phyloP scores from a whole-genome alignment of 2,329 filamentous ascomycete species.

The Botrytis aclada region DNA sequence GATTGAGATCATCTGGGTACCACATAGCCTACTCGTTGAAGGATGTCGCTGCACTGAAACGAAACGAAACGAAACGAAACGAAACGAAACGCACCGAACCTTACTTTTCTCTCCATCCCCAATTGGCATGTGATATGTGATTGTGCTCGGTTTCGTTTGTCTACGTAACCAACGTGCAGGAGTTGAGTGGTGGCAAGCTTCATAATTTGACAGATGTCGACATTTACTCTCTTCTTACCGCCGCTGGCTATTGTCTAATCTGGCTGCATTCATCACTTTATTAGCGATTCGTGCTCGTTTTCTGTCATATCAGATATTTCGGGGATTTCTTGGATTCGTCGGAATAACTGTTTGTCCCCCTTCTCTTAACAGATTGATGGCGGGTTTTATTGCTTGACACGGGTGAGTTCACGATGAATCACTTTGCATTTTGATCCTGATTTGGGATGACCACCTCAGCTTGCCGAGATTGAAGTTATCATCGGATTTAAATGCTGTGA shows the following conservation, averaged over 20 bases:
- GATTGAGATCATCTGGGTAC: background rate
- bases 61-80: background rate
- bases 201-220: constrained; percentile 12
- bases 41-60: constrained; percentile 1
- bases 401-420: constrained; percentile 11
- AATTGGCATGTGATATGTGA: constrained; percentile 7
- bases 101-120: background rate
- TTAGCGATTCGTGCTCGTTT: background rate
- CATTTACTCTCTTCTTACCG: constrained; percentile 7
- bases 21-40: background rate
- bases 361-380: background rate
- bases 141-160: background rate
- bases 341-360: constrained; percentile 16
- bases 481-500: constrained; percentile 11
- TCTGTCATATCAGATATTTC: constrained; percentile 14
- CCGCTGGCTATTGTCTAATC: background rate
- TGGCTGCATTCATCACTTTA: background rate
- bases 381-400: constrained; percentile 9
- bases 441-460: constrained; percentile 8
- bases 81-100: background rate
- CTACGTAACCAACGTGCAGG: constrained; percentile 12
- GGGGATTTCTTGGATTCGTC: constrained; percentile 1
- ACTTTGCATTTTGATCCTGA: constrained; percentile 2
- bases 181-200: constrained; percentile 1
- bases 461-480: constrained; percentile 20